These are phyloP conservation scores for Ampelocalamus luodianensis DNA, from an alignment of 176 grass and related monocot genomes.

Conservation along the genomic window DNA sequence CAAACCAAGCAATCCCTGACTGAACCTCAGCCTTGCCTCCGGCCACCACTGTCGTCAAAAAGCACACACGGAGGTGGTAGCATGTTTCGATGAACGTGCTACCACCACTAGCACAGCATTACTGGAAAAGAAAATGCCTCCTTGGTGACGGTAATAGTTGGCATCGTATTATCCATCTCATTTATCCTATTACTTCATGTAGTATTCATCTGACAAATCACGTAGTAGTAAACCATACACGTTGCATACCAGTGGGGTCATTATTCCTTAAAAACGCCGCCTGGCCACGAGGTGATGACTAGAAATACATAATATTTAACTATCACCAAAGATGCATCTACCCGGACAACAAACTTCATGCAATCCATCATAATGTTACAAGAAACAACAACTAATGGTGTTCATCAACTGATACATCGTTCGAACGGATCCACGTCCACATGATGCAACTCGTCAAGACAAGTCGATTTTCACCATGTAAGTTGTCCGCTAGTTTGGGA, in stretches of 20 bases:
- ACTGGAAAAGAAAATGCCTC: too few relatives aligned
- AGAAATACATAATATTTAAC: neutral
- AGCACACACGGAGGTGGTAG: too few relatives aligned
- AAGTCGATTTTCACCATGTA: neutral
- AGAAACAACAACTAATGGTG: neutral
- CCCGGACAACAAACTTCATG: neutral
- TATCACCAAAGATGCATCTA: conserved; percentile 11
- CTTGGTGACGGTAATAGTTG: too few relatives aligned
- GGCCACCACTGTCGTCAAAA: too few relatives aligned
- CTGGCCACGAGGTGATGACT: neutral
- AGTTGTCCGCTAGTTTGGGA: conserved; percentile 48
- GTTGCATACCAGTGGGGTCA: neutral
- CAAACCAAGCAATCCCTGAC: too few relatives aligned
- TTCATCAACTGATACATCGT: conserved; percentile 33
- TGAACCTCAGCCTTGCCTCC: too few relatives aligned
- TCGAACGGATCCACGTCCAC: conserved; percentile 1
- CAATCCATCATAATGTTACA: conserved; percentile 24
- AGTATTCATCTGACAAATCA: neutral
- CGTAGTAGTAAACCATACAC: neutral
- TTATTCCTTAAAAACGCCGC: neutral
- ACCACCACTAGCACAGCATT: too few relatives aligned
- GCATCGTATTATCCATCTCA: neutral
- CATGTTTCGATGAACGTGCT: too few relatives aligned
- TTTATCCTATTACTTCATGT: neutral
- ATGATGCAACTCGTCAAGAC: too few relatives aligned